Evolutionary conservation across 2,329 filamentous ascomycete genomes (phyloP).

Genomic region (Stenocarpella maydis): DNA sequence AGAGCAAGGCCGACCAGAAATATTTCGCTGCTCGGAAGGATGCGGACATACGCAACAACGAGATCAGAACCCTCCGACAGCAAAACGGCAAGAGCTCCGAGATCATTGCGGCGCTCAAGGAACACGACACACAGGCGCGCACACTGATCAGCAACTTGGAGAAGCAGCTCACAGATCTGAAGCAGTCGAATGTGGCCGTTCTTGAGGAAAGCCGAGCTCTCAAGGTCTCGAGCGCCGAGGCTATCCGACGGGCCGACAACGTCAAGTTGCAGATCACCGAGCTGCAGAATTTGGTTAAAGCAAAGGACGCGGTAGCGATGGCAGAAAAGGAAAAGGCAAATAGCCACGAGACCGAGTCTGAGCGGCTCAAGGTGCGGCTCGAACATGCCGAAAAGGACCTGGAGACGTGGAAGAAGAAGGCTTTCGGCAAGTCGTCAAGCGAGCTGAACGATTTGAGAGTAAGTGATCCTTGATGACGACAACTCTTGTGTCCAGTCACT

Average conservation of each 20-base stretch:
- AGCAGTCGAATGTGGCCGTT: conserved; percentile 77
- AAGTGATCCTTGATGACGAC: conserved; percentile 50
- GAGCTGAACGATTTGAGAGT: conserved; percentile 88
- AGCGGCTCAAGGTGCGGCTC: conserved; percentile 79
- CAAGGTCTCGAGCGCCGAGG: conserved; percentile 76
- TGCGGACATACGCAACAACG: conserved; percentile 83
- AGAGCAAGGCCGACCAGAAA: conserved; percentile 96
- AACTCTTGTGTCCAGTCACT: conserved; percentile 39
- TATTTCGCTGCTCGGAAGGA: conserved; percentile 96
- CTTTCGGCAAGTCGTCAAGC: conserved; percentile 79
- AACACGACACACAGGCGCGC: conserved; percentile 81
- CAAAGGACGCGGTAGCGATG: conserved; percentile 72
- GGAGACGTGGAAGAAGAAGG: conserved; percentile 86
- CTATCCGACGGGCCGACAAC: conserved; percentile 73
- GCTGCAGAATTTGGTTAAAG: conserved; percentile 75
- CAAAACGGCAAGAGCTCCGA: conserved; percentile 93
- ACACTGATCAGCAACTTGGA: conserved; percentile 84
- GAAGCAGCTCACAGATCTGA: conserved; percentile 86
- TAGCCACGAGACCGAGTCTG: conserved; percentile 76
- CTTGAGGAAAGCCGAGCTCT: conserved; percentile 77
- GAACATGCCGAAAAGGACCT: conserved; percentile 83
- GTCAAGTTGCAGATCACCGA: conserved; percentile 80
- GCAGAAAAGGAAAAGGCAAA: conserved; percentile 64
- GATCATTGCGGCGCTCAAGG: conserved; percentile 92
- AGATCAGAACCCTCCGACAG: conserved; percentile 79